These are phyloP conservation scores for Coriaria nepalensis DNA, from an alignment of 306 rosid genomes.

Conservation along the genomic window DNA sequence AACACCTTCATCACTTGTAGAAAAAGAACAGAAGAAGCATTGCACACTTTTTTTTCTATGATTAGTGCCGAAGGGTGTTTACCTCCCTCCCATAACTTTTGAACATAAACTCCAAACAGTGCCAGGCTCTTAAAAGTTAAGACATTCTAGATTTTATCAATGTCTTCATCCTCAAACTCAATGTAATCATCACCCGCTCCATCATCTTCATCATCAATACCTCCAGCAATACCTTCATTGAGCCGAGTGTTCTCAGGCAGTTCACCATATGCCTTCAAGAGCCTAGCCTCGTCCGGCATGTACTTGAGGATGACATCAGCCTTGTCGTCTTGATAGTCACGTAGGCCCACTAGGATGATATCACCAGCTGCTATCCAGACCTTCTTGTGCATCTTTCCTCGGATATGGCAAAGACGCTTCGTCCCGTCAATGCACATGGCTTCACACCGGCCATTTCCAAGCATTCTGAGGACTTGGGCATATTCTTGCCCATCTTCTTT, in stretches of 20 bases:
- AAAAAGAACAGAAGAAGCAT: conserved; percentile 6
- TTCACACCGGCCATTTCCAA: conserved; percentile 32
- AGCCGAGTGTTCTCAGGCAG: conserved; percentile 35
- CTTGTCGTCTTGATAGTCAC: conserved; percentile 38
- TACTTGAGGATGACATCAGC: conserved; percentile 41
- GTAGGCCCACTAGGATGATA: conserved; percentile 34
- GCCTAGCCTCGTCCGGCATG: conserved; percentile 46
- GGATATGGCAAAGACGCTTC: conserved; percentile 31
- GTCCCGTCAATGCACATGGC: conserved; percentile 33
- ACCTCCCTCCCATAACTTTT: not conserved
- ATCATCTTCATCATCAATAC: conserved; percentile 27
- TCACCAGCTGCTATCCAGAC: conserved; percentile 45
- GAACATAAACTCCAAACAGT: conserved; percentile 3
- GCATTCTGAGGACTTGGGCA: conserved; percentile 35
- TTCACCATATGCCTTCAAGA: conserved; percentile 34
- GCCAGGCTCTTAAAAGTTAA: not conserved
- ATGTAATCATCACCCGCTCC: conserved; percentile 26
- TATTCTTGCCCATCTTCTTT: conserved; percentile 43
- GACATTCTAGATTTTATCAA: conserved; percentile 23
- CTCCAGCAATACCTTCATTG: conserved; percentile 27
- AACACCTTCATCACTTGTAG: conserved; percentile 6
- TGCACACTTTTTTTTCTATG: too few relatives aligned
- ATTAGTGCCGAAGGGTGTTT: too few relatives aligned
- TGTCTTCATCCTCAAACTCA: conserved; percentile 38
- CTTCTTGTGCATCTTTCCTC: conserved; percentile 41